Conservation (phyloP, 306 rosid genomes). For the Casuarina glauca region DNA sequence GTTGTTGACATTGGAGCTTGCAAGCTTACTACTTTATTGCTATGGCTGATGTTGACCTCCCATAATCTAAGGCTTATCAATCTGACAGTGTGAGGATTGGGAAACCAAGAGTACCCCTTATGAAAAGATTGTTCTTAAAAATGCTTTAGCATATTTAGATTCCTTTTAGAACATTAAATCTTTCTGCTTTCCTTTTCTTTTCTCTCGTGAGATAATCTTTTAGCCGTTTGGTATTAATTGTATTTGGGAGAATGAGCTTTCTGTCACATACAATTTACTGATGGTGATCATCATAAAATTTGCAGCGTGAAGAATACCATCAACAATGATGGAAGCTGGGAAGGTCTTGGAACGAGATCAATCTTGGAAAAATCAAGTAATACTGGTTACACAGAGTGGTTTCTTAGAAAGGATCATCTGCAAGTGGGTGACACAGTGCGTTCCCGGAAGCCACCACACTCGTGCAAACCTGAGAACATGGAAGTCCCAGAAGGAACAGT, state of each 20-base stretch:
- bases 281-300: conserved; percentile 26
- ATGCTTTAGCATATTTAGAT: neutral
- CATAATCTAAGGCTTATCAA: conserved; percentile 8
- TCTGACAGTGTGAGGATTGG: neutral
- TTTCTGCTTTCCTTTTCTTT: neutral
- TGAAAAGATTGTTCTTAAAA: neutral
- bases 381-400: conserved; percentile 65
- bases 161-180: neutral
- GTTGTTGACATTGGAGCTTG: conserved; percentile 4
- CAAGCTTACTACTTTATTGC: neutral
- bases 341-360: conserved; percentile 46
- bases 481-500: conserved; percentile 78
- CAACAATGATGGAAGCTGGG: conserved; percentile 60
- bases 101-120: neutral
- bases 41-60: neutral
- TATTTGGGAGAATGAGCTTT: conserved; percentile 12
- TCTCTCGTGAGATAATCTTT: conserved; percentile 15
- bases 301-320: conserved; percentile 65
- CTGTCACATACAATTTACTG: neutral
- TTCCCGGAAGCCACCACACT: conserved; percentile 72
- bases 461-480: conserved; percentile 70
- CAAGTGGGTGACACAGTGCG: conserved; percentile 84
- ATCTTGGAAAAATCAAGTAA: conserved; percentile 48
- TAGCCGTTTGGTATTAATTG: conserved; percentile 16
- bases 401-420: conserved; percentile 76